A percentile compares a stretch with the other conserved stretches of the same genome.
Conservation (phyloP, 805 yeast genomes). For the Nakazawaea sp. region DNA sequence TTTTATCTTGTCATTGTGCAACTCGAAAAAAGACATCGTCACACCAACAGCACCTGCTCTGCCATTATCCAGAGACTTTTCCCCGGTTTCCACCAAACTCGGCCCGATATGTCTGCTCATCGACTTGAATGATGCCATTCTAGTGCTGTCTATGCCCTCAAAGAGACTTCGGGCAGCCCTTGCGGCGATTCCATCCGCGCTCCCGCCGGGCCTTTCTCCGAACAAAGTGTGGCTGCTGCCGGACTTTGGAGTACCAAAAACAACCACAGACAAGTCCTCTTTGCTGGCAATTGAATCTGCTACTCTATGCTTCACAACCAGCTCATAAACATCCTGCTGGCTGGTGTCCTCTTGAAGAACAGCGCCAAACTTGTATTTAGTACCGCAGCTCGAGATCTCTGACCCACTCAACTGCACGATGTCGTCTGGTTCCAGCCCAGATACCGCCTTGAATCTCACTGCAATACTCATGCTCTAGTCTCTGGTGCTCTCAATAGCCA, state of each 20-base stretch:
- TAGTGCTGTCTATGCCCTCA: background rate
- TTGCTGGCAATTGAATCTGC: constrained; percentile 9
- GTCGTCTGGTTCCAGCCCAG: too few relatives aligned
- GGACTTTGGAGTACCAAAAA: constrained; percentile 48
- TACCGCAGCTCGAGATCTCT: background rate
- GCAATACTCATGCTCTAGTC: background rate
- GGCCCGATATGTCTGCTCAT: background rate
- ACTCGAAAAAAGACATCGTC: background rate
- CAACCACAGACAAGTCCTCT: constrained; percentile 36
- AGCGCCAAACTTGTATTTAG: background rate
- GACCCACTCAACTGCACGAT: background rate
- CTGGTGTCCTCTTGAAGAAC: constrained; percentile 16
- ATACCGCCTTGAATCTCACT: background rate
- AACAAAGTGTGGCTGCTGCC: constrained; percentile 38
- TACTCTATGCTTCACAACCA: constrained; percentile 20
- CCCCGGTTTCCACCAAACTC: background rate
- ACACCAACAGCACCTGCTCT: background rate
- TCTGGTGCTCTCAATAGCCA: too few relatives aligned
- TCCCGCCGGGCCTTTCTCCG: constrained; percentile 20
- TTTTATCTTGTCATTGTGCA: background rate
- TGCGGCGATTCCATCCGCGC: constrained; percentile 11
- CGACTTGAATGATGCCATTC: background rate
- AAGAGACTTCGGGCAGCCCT: background rate
- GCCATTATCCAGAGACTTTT: too few relatives aligned
- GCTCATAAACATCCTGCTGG: constrained; percentile 30